These are phyloP conservation scores for Sporopachydermia cereana DNA, from an alignment of 1,139 yeast genomes.

Conservation along the genomic window DNA sequence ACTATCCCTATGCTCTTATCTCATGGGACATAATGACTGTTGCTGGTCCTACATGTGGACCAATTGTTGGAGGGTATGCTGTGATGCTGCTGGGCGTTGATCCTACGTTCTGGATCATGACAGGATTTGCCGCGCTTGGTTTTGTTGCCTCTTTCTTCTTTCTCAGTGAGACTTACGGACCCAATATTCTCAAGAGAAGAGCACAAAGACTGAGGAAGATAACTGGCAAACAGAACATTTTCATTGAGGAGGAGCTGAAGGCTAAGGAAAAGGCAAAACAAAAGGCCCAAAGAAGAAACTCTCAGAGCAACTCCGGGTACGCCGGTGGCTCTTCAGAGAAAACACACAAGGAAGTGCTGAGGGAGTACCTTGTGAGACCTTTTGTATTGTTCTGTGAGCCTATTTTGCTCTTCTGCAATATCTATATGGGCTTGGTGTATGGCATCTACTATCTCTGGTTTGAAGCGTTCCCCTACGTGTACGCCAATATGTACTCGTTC, in stretches of 20 bases:
- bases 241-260: constrained; percentile 24
- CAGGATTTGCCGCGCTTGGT: constrained; percentile 23
- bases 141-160: constrained; percentile 25
- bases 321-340: constrained; percentile 25
- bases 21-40: constrained; percentile 19
- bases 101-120: constrained; percentile 31
- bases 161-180: constrained; percentile 41
- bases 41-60: constrained; percentile 56
- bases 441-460: constrained; percentile 45
- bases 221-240: constrained; percentile 34
- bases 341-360: constrained; percentile 23
- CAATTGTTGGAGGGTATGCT: constrained; percentile 39
- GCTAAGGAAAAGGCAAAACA: constrained; percentile 24
- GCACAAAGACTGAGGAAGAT: constrained; percentile 35
- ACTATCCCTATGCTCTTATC: constrained; percentile 24
- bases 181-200: constrained; percentile 33
- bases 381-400: constrained; percentile 39
- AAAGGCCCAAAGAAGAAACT: constrained; percentile 29
- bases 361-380: constrained; percentile 23
- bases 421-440: constrained; percentile 43
- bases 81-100: constrained; percentile 24
- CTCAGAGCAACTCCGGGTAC: constrained; percentile 22
- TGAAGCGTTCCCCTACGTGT: constrained; percentile 52
- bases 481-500: constrained; percentile 32
- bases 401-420: constrained; percentile 33